Conservation (phyloP, 371 early-diverging fungal genomes). For the Mucor saturninus region DNA sequence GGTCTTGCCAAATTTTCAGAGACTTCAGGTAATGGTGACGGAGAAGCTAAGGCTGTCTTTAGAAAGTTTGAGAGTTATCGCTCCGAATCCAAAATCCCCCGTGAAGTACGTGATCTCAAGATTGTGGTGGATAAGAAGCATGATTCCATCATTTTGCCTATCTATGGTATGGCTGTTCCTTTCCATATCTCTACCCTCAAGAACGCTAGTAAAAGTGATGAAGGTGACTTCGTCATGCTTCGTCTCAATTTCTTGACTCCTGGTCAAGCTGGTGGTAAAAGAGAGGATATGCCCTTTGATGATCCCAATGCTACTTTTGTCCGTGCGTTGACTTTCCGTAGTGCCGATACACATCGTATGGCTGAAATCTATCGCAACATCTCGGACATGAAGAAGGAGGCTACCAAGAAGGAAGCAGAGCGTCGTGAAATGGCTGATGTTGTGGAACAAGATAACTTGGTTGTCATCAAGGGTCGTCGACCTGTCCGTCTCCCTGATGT, state of each 20-base stretch:
- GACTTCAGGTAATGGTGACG: slow-evolving; percentile 63
- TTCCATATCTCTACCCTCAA: slow-evolving; percentile 98
- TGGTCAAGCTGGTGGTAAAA: slow-evolving; percentile 89
- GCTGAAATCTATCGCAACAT: slow-evolving; percentile 85
- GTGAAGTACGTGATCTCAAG: slow-evolving; percentile 71
- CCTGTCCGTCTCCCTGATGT: slow-evolving; percentile 87
- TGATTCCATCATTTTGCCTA: slow-evolving; percentile 93
- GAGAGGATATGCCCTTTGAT: slow-evolving; percentile 89
- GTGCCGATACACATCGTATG: slow-evolving; percentile 84
- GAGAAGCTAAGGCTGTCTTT: slow-evolving; percentile 74
- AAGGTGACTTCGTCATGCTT: slow-evolving; percentile 92
- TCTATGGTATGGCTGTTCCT: slow-evolving; percentile 97
- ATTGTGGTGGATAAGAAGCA: slow-evolving; percentile 92
- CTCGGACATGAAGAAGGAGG: slow-evolving; percentile 88
- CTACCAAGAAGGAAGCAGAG: slow-evolving; percentile 90
- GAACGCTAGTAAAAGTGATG: slow-evolving; percentile 94
- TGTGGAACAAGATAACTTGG: slow-evolving; percentile 91
- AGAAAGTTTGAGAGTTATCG: slow-evolving; percentile 94
- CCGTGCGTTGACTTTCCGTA: slow-evolving; percentile 89
- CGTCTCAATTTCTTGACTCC: slow-evolving; percentile 98
- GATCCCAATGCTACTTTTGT: slow-evolving; percentile 91
- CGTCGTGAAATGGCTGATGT: slow-evolving; percentile 95
- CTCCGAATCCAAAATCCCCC: slow-evolving; percentile 86
- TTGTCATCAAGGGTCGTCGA: slow-evolving; percentile 80
- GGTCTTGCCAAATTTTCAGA: slow-evolving; percentile 82